Evolutionary conservation across 2,329 filamentous ascomycete species (phyloP), one percentile per base, ranked within the genome.

Genomic region (Trematosphaeria pertusa): DNA sequence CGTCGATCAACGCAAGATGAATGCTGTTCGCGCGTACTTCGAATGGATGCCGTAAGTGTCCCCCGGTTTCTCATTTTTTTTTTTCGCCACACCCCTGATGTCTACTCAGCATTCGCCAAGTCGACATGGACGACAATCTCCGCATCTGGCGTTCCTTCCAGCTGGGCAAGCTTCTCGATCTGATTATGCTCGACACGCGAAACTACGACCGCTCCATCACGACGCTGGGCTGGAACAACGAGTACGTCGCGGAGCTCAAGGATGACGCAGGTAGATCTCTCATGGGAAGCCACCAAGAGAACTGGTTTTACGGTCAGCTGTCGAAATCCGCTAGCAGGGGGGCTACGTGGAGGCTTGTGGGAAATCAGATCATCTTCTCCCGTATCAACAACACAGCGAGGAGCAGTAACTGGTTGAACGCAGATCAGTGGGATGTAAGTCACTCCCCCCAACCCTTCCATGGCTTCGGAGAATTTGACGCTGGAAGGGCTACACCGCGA

Each of bases 1-100:
- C 22, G 82, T 88, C n/a, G 86, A 89, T 55, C 83, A 87, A 64
- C 80, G 86, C 53, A 89, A 89, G 74, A 84, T 87, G 77, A 87
- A 89, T 42, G 87, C 86, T 1, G 86, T 89, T 2, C 77, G 87
- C 28, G 85, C 86, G 1, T 86, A 86, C 57, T 87, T 86, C 50
- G 84, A 87, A 49, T 63, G 59, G 57, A 55, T 54, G 47, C 58
- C 50, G 40, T 43, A 31, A 20, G 40, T n/a, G 5, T 33, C 24
- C n/a, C 24, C 24, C 24, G 24, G 24, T 12, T 12, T 9, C 32
- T 48, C 39, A 18, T 39, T 36, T 38, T 14, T 17, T 28, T 7
- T n/a, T n/a, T n/a, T n/a, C n/a, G n/a, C n/a, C n/a, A n/a, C n/a
- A n/a, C n/a, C n/a, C n/a, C n/a, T n/a, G 12, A 28, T 12, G 24